Evolutionary conservation across 116 monocot species (phyloP), one percentile per base, ranked within the genome.

Genomic region (Papilionanthe hybrid): DNA sequence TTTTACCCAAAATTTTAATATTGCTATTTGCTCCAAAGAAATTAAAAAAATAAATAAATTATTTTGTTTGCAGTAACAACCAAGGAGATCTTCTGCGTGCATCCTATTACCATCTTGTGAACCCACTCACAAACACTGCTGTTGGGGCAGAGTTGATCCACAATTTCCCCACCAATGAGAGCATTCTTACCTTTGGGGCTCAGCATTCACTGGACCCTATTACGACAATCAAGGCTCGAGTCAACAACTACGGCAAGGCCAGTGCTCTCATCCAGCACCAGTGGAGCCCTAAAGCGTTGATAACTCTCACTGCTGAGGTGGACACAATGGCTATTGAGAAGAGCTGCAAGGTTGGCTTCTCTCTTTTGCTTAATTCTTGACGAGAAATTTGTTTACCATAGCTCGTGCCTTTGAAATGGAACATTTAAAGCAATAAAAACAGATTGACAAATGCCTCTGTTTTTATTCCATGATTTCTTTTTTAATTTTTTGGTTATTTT

Each of bases 271-370:
- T 97, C 77, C 94, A 97, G 85, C 97, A 97, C 49, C 86, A 94
- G 77, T 94, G 88, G 89, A 89, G 88, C 77, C 91, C 94, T 0
- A 94, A 94, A 68, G 92, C 94, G 27, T 82, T 92, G 8, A 8
- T 92, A 73, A 94, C 94, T 72, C 72, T 97, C 72, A 88, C 94
- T 1, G 89, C 87, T 1, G 97, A 97, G 87, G 92, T 97, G 4
- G 97, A 97, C 88, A 97, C 97, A 47, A 97, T 90, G 79, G 92
- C 94, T 66, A 88, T 97, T n/a, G 94, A 97, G 76, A 97, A 97
- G 80, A 91, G 92, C 82, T 87, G 92, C 47, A 97, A 97, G 77
- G 91, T 97, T n/a, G 97, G 97, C 53, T 78, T 97, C 15, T 78
- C 97, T 27, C 20, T 97, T 72, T 83, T 88, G 17, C 92, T 97